Evolutionary conservation across 345 rosid genomes (phyloP).

Genomic region (Balakata baccata): DNA sequence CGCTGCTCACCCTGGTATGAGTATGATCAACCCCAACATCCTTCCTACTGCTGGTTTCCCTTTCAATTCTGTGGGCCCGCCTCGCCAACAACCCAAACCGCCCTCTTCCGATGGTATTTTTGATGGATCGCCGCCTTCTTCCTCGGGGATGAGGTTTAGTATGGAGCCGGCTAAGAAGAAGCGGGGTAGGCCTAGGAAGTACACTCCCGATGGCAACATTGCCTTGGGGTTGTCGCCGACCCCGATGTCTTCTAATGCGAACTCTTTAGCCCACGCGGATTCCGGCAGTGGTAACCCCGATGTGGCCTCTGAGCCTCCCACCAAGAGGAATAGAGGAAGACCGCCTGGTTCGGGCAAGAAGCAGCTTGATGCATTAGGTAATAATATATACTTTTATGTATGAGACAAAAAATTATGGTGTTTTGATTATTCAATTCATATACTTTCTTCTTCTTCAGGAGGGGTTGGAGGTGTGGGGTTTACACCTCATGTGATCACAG

Average conservation of each 20-base stretch:
- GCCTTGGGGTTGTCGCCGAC: constrained; percentile 69
- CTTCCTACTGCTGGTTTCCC: constrained; percentile 15
- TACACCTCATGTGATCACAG: constrained; percentile 91
- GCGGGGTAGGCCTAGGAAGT: constrained; percentile 89
- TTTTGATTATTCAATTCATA: neutral
- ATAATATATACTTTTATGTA: neutral
- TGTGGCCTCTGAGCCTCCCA: constrained; percentile 45
- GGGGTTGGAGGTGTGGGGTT: constrained; percentile 81
- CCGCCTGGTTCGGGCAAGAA: constrained; percentile 92
- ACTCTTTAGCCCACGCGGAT: constrained; percentile 44
- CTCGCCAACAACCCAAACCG: constrained; percentile 22
- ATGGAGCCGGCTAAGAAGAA: constrained; percentile 68
- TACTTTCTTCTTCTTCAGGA: constrained; percentile 36
- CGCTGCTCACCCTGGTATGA: constrained; percentile 4
- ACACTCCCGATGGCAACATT: constrained; percentile 79
- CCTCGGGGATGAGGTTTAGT: constrained; percentile 40
- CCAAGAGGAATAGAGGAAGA: constrained; percentile 74
- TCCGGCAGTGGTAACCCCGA: constrained; percentile 33
- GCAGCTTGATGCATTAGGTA: constrained; percentile 94
- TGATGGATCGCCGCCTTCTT: constrained; percentile 62
- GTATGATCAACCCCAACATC: constrained; percentile 18
- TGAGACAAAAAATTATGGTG: neutral
- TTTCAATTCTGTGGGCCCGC: constrained; percentile 26
- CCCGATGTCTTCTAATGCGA: constrained; percentile 46
- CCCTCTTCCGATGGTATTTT: constrained; percentile 30